Conservation (phyloP, 2,329 filamentous ascomycete genomes). For the Gaeumannomyces tritici region DNA sequence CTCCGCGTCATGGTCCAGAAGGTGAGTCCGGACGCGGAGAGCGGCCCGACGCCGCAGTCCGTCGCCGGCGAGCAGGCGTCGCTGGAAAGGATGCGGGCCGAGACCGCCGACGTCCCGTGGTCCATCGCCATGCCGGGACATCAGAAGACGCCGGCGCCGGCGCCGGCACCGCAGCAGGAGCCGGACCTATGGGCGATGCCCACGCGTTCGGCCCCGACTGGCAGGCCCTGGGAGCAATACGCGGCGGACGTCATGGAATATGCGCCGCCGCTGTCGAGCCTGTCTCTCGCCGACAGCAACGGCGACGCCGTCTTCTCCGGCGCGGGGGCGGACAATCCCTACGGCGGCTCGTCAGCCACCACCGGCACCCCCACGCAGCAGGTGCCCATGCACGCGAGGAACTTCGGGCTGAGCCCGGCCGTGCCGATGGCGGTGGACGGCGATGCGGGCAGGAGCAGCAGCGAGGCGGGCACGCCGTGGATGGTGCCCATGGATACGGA, state of each 20-base stretch:
- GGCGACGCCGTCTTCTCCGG: background rate
- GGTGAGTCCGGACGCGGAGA: slow-evolving; percentile 11
- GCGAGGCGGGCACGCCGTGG: slow-evolving; percentile 9
- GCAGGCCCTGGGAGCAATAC: too few relatives aligned
- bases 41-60: too few relatives aligned
- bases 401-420: slow-evolving; percentile 6
- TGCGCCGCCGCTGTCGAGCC: background rate
- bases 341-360: background rate
- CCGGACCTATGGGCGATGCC: background rate
- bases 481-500: slow-evolving; percentile 9
- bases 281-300: background rate
- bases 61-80: background rate
- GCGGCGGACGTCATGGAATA: too few relatives aligned
- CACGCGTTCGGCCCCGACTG: background rate
- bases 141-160: too few relatives aligned
- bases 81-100: slow-evolving; percentile 7
- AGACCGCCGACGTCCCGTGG: background rate
- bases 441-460: background rate
- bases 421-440: background rate
- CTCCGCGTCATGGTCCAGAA: slow-evolving; percentile 34
- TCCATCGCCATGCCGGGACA: too few relatives aligned
- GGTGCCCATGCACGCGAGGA: slow-evolving; percentile 5
- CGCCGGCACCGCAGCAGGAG: background rate
- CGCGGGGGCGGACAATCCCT: background rate
- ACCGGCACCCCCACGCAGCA: background rate